phyloP scores from a whole-genome alignment of 1,284 basidiomycete species.

The Heterobasidion annosum region DNA sequence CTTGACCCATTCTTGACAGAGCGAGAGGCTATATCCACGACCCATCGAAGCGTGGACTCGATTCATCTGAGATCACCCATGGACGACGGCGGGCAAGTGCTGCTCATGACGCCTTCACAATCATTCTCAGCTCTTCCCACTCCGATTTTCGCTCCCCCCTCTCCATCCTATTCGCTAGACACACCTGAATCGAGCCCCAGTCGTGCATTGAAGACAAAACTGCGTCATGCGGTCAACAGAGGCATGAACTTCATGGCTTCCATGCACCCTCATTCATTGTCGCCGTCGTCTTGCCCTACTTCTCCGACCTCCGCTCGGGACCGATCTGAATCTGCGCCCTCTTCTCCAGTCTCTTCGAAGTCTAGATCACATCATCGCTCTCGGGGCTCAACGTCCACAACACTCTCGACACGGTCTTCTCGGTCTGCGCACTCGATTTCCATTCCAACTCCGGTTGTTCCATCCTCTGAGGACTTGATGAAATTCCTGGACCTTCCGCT shows the following conservation, averaged over 20 bases:
- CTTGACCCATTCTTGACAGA: neutral
- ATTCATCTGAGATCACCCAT: neutral
- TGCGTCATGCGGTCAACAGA: constrained; percentile 1
- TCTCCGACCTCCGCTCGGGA: neutral
- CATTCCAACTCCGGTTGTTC: neutral
- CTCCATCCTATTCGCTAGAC: neutral
- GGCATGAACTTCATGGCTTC: constrained; percentile 1
- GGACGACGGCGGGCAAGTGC: neutral
- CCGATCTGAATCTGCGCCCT: neutral
- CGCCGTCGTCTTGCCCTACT: neutral
- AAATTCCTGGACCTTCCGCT: constrained; percentile 22
- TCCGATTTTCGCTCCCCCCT: constrained; percentile 3
- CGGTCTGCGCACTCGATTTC: neutral
- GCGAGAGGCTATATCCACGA: neutral
- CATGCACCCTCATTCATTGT: neutral
- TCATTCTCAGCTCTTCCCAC: neutral
- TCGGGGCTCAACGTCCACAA: constrained; percentile 5
- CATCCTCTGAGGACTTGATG: constrained; percentile 1
- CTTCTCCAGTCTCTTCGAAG: neutral
- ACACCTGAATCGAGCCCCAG: constrained; percentile 6
- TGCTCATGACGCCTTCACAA: constrained; percentile 4
- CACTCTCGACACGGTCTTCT: neutral
- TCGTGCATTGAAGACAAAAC: neutral
- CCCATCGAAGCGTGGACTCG: neutral
- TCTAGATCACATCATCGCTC: neutral